Percentiles rank a stretch among this genome's conserved stretches.
phyloP scores from a whole-genome alignment of 2,329 filamentous ascomycete genomes.

The Zasmidium angulare region DNA sequence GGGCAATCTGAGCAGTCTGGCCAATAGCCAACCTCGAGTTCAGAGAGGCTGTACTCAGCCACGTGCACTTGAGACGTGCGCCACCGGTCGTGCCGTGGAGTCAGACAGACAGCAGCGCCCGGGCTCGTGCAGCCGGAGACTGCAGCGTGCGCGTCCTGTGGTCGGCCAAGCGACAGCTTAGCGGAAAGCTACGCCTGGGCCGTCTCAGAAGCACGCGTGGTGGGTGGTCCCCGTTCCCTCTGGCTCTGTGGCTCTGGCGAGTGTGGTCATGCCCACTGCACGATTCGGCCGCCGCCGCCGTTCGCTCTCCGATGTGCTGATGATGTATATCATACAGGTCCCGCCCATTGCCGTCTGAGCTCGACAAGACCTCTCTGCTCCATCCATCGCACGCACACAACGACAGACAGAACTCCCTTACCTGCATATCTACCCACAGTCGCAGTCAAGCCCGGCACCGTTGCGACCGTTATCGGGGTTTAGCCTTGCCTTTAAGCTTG shows the following conservation, averaged over 20 bases:
- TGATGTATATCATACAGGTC: neutral
- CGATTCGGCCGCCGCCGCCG: neutral
- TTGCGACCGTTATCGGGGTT: neutral
- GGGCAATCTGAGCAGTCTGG: neutral
- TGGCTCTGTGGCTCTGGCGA: neutral
- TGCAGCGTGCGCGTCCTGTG: neutral
- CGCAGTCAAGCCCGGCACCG: neutral
- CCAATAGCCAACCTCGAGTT: neutral
- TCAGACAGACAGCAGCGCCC: neutral
- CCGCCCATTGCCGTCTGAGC: neutral
- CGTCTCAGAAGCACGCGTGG: neutral
- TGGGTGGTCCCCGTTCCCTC: neutral
- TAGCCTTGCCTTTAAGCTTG: constrained; percentile 8
- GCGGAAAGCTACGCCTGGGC: neutral
- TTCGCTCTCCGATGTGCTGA: neutral
- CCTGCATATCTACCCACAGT: neutral
- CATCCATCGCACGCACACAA: neutral
- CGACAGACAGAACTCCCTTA: neutral
- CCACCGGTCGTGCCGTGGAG: neutral
- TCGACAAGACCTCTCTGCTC: neutral
- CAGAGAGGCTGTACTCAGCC: neutral
- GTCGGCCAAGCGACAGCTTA: neutral
- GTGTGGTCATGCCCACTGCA: neutral
- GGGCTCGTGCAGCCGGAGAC: neutral
- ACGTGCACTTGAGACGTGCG: neutral